These are phyloP conservation scores for Botrytis squamosa DNA, from an alignment of 2,329 filamentous ascomycete species.

Conservation along the genomic window DNA sequence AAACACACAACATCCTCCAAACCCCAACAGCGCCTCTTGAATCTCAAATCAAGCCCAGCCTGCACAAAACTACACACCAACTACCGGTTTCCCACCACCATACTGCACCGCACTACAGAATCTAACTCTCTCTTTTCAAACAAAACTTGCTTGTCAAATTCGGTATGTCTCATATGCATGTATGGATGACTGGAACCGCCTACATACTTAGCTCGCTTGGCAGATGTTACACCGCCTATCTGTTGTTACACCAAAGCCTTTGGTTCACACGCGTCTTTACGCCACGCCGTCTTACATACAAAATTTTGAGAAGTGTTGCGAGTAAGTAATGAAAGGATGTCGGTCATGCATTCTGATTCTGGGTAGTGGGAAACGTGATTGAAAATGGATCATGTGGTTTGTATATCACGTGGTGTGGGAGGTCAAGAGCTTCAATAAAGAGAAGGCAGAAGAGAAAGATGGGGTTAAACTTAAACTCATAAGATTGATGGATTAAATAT, in stretches of 20 bases:
- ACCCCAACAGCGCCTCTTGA: too few relatives aligned
- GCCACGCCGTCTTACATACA: background rate
- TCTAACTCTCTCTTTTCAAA: background rate
- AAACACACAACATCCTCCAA: too few relatives aligned
- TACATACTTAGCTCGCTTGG: background rate
- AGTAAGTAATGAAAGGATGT: too few relatives aligned
- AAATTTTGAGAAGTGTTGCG: background rate
- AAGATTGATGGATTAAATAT: background rate
- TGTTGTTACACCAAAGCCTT: background rate
- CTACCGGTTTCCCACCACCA: background rate
- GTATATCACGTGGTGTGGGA: background rate
- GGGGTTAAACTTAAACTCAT: background rate
- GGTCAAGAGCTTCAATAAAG: background rate
- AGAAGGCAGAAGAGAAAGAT: background rate
- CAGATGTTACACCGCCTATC: background rate
- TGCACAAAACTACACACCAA: background rate
- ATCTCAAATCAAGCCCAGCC: too few relatives aligned
- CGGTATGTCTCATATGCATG: background rate
- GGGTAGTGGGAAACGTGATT: background rate
- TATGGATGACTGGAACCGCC: background rate
- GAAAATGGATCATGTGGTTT: background rate
- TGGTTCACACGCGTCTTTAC: background rate
- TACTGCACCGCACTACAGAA: background rate
- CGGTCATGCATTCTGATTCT: background rate
- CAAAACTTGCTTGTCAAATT: background rate